Conservation (phyloP, 768 basidiomycete genomes). For the Cytidiella melzeri region DNA sequence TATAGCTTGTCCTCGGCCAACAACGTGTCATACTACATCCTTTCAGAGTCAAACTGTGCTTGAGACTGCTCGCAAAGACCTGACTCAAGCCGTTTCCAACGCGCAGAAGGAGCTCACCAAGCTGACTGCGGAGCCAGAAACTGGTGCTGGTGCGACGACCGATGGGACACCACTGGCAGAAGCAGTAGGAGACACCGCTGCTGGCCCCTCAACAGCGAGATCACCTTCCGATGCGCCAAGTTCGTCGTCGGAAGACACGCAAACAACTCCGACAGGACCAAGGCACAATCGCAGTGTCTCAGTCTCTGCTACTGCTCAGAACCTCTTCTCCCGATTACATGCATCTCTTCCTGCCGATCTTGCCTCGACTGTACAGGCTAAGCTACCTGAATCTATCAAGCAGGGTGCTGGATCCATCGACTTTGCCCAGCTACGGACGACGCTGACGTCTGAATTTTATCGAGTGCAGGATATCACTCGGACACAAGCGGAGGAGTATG, state of each 20-base stretch:
- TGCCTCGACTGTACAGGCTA: conserved; percentile 57
- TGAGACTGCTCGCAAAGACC: conserved; percentile 65
- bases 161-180: conserved; percentile 18
- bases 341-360: conserved; percentile 71
- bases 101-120: conserved; percentile 74
- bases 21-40: background rate
- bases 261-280: conserved; percentile 7
- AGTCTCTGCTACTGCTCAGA: conserved; percentile 25
- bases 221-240: conserved; percentile 6
- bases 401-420: conserved; percentile 48
- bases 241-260: background rate
- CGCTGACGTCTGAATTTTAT: conserved; percentile 59
- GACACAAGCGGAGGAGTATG: conserved; percentile 81
- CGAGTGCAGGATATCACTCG: conserved; percentile 70
- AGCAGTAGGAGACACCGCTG: conserved; percentile 11
- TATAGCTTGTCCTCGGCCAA: background rate
- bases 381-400: conserved; percentile 47
- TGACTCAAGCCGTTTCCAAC: conserved; percentile 67
- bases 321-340: conserved; percentile 65
- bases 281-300: conserved; percentile 4
- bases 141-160: conserved; percentile 13
- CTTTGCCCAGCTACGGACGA: conserved; percentile 58
- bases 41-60: conserved; percentile 63
- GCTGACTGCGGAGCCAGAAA: conserved; percentile 36
- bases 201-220: too few species aligned